Percentiles rank a stretch among this genome's conserved stretches.
Conservation (phyloP, 768 basidiomycete genomes). For the Gymnopilus dilepis region DNA sequence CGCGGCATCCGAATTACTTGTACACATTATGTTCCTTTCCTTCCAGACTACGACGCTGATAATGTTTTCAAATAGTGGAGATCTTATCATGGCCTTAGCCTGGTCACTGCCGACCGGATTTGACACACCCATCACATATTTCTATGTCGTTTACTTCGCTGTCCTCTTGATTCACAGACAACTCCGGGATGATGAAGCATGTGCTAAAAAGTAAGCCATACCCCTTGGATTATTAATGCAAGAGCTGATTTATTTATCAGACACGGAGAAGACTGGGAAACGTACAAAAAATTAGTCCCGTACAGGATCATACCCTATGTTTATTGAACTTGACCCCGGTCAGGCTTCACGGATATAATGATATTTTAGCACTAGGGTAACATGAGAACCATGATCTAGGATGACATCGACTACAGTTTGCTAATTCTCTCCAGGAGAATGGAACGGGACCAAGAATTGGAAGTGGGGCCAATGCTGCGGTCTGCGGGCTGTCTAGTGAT, state of each 20-base stretch:
- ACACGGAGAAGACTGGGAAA: constrained; percentile 94
- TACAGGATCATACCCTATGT: constrained; percentile 87
- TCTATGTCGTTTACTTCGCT: constrained; percentile 89
- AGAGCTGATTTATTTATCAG: constrained; percentile 41
- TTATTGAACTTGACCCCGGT: constrained; percentile 47
- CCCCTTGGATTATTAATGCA: background rate
- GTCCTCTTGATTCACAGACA: constrained; percentile 92
- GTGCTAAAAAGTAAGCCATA: constrained; percentile 76
- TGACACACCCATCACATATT: constrained; percentile 93
- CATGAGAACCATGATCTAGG: background rate
- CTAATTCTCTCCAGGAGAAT: background rate
- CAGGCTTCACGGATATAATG: background rate
- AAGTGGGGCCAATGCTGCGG: background rate
- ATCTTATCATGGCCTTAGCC: constrained; percentile 86
- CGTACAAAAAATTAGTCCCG: constrained; percentile 86
- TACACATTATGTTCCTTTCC: constrained; percentile 27
- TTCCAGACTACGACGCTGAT: background rate
- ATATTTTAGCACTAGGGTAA: background rate
- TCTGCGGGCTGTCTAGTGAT: constrained; percentile 31
- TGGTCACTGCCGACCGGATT: constrained; percentile 96
- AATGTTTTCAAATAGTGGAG: constrained; percentile 55
- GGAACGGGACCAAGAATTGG: background rate
- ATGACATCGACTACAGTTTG: background rate
- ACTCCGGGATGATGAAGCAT: constrained; percentile 88
- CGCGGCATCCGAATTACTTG: constrained; percentile 93